phyloP scores from a whole-genome alignment of 371 early-diverging fungal species.

The Fennellomyces sp. region DNA sequence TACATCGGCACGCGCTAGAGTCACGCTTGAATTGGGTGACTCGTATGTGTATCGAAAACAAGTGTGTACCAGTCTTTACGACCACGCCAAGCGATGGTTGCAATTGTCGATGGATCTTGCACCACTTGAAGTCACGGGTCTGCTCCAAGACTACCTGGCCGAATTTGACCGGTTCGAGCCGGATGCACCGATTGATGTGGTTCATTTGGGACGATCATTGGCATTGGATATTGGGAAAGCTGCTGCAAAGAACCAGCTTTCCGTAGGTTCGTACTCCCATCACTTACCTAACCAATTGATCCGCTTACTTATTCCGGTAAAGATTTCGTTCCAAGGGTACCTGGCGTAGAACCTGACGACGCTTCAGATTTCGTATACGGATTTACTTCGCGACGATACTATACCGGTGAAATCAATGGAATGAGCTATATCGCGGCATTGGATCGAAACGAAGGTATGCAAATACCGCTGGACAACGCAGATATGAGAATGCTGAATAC shows the following conservation, averaged over 20 bases:
- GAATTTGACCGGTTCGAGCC: conserved; percentile 53
- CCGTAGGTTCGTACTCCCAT: conserved; percentile 44
- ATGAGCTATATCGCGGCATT: conserved; percentile 35
- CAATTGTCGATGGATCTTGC: conserved; percentile 48
- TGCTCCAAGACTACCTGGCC: conserved; percentile 70
- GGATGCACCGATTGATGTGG: conserved; percentile 45
- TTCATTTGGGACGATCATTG: conserved; percentile 75
- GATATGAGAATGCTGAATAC: not conserved
- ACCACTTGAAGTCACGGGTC: conserved; percentile 63
- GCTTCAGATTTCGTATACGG: conserved; percentile 63
- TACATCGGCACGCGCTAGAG: conserved; percentile 60
- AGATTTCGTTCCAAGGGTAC: conserved; percentile 48
- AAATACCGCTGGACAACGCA: not conserved
- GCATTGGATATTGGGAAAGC: conserved; percentile 74
- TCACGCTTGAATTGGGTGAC: conserved; percentile 79
- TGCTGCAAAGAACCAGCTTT: conserved; percentile 47
- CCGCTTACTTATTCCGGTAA: too few relatives aligned
- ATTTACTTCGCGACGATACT: conserved; percentile 57
- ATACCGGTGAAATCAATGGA: conserved; percentile 62
- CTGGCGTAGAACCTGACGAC: conserved; percentile 49
- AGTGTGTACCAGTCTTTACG: conserved; percentile 65
- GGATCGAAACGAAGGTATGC: conserved; percentile 12
- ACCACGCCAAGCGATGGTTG: conserved; percentile 75
- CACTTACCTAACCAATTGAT: too few relatives aligned
- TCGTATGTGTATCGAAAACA: conserved; percentile 75